phyloP scores from a whole-genome alignment of 768 basidiomycete species.

The Epithele typhae region DNA sequence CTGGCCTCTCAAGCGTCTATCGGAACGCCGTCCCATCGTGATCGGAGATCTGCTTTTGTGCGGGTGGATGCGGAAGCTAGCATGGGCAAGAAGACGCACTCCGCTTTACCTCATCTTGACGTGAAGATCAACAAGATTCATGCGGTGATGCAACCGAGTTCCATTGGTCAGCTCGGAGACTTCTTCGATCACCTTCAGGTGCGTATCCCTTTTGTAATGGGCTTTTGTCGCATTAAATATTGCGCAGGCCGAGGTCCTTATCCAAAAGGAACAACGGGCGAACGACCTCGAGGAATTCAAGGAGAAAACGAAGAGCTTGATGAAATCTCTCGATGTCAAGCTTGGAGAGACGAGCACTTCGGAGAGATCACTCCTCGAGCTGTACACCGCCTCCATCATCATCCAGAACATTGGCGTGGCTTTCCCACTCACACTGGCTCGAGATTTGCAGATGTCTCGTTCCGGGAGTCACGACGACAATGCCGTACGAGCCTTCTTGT shows the following conservation, averaged over 20 bases:
- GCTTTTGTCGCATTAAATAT: conserved; percentile 16
- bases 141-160: conserved; percentile 92
- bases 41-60: conserved; percentile 78
- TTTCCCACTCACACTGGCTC: conserved; percentile 72
- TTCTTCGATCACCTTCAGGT: conserved; percentile 85
- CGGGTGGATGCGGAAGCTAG: conserved; percentile 61
- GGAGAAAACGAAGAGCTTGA: conserved; percentile 68
- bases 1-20: conserved; percentile 57
- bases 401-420: conserved; percentile 80
- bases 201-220: conserved; percentile 8
- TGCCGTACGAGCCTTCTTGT: conserved; percentile 76
- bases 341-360: conserved; percentile 33
- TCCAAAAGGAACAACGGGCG: conserved; percentile 70
- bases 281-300: conserved; percentile 80
- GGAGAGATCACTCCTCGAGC: conserved; percentile 49
- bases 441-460: conserved; percentile 48
- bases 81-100: conserved; percentile 10
- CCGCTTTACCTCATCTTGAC: conserved; percentile 34
- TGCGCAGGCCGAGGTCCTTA: conserved; percentile 63
- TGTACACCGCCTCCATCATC: conserved; percentile 49
- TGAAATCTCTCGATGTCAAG: conserved; percentile 71
- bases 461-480: conserved; percentile 35
- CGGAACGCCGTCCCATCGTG: conserved; percentile 46
- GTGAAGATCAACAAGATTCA: conserved; percentile 72
- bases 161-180: conserved; percentile 86